Conservation (phyloP, 2,329 filamentous ascomycete species). For the Aspergillus novoparasiticus region DNA sequence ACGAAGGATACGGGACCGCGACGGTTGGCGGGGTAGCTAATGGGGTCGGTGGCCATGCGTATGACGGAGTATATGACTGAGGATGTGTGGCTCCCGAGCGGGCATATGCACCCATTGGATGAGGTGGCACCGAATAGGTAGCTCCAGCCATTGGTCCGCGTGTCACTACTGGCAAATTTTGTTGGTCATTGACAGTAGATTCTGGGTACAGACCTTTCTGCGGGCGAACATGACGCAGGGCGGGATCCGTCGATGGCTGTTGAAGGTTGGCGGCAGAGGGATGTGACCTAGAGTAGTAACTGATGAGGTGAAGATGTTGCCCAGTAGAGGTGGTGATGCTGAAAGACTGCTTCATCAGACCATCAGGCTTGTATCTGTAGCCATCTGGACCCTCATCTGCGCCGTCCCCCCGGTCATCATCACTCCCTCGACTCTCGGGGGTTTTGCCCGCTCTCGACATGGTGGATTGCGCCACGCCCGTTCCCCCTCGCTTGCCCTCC, state of each 20-base stretch:
- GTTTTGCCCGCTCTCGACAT: slow-evolving; percentile 69
- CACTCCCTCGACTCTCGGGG: slow-evolving; percentile 79
- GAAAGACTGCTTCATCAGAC: slow-evolving; percentile 99
- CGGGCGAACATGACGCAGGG: slow-evolving; percentile 78
- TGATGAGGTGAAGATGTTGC: slow-evolving; percentile 95
- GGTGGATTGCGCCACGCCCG: slow-evolving; percentile 62
- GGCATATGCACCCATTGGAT: slow-evolving; percentile 58
- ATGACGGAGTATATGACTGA: slow-evolving; percentile 43
- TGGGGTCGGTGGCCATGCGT: slow-evolving; percentile 49
- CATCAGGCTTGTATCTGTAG: slow-evolving; percentile 93
- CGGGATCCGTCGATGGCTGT: slow-evolving; percentile 79
- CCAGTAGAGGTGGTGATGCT: slow-evolving; percentile 91
- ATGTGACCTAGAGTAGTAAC: slow-evolving; percentile 86
- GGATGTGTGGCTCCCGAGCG: slow-evolving; percentile 43
- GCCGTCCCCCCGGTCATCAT: slow-evolving; percentile 74
- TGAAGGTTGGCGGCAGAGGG: slow-evolving; percentile 71
- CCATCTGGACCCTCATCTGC: slow-evolving; percentile 77
- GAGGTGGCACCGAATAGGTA: slow-evolving; percentile 54
- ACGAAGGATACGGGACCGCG: slow-evolving; percentile 39
- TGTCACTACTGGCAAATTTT: slow-evolving; percentile 78
- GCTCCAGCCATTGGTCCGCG: slow-evolving; percentile 68
- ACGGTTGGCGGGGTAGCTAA: slow-evolving; percentile 47
- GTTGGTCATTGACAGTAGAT: slow-evolving; percentile 84
- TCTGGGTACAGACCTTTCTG: slow-evolving; percentile 97
- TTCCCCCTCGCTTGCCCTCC: slow-evolving; percentile 93